These are phyloP conservation scores for Rhizopus microsporus DNA, from an alignment of 371 early-diverging fungal genomes.

Conservation along the genomic window DNA sequence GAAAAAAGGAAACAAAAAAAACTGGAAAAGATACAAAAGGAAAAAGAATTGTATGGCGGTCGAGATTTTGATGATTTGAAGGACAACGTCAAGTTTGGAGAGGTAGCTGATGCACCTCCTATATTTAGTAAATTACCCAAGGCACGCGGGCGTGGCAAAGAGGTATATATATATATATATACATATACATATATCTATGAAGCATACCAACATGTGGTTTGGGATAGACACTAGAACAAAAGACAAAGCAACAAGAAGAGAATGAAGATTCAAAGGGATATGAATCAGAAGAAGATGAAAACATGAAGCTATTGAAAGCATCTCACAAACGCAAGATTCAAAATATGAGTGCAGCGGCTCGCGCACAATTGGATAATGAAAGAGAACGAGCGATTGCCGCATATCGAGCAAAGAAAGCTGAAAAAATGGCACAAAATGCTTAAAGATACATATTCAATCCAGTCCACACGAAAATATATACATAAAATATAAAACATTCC, in stretches of 20 bases:
- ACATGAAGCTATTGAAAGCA: conserved; percentile 49
- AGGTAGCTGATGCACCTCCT: conserved; percentile 61
- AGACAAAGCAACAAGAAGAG: conserved; percentile 30
- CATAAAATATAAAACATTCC: conserved; percentile 4
- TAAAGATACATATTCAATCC: conserved; percentile 11
- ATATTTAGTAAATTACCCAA: conserved; percentile 51
- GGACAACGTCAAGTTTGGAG: conserved; percentile 60
- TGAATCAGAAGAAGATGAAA: conserved; percentile 48
- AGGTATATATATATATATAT: conserved; percentile 21
- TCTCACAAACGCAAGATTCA: conserved; percentile 47
- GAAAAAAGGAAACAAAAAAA: conserved; percentile 48
- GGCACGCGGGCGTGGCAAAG: conserved; percentile 43
- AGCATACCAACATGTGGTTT: neutral
- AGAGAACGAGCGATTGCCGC: conserved; percentile 45
- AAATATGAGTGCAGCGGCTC: conserved; percentile 49
- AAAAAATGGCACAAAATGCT: conserved; percentile 38
- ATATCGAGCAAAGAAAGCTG: conserved; percentile 54
- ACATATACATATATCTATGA: neutral
- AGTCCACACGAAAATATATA: conserved; percentile 10
- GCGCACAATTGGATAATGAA: conserved; percentile 41
- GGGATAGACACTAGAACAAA: conserved; percentile 26
- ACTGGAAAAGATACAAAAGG: conserved; percentile 36
- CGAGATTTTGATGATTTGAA: conserved; percentile 57
- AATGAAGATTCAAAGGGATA: conserved; percentile 17
- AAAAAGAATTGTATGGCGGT: conserved; percentile 36